These are phyloP conservation scores for Mitragyna speciosa DNA, from an alignment of 257 asterid genomes.

Conservation along the genomic window DNA sequence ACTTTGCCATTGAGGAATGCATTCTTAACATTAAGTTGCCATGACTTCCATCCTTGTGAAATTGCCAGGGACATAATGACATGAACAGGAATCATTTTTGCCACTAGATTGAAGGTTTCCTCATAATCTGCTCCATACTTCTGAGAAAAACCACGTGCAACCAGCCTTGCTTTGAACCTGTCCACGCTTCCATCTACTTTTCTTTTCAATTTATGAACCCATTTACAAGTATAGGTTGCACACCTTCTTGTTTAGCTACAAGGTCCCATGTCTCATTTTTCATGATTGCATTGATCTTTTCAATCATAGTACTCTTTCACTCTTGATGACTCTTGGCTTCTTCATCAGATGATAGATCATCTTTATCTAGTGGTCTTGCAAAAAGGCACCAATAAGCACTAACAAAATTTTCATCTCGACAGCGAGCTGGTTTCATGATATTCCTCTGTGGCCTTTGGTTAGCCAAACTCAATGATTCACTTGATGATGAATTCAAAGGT, in stretches of 20 bases:
- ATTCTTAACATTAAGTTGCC: conserved; percentile 17
- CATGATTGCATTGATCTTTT: not conserved
- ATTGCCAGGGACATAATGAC: not conserved
- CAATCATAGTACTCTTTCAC: not conserved
- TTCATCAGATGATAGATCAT: not conserved
- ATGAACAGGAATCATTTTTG: conserved; percentile 6
- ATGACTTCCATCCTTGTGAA: not conserved
- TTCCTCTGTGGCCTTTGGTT: not conserved
- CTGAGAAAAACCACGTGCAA: conserved; percentile 20
- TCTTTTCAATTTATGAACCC: not conserved
- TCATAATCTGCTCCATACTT: conserved; percentile 20
- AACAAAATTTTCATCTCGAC: not conserved
- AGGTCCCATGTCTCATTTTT: not conserved
- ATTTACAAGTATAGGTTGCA: not conserved
- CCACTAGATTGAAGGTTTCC: conserved; percentile 19
- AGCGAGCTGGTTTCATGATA: not conserved
- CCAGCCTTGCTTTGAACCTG: conserved; percentile 4
- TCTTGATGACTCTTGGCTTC: not conserved
- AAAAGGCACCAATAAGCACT: not conserved
- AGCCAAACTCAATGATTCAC: not conserved
- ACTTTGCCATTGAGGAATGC: not conserved
- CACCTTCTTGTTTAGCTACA: not conserved
- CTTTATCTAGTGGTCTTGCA: not conserved
- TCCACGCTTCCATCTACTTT: not conserved
- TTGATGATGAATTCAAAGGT: not conserved